A percentile compares a stretch with the other conserved stretches of the same genome.
Conservation (phyloP, 140 eudicot species). For the Senecio squalidus region DNA sequence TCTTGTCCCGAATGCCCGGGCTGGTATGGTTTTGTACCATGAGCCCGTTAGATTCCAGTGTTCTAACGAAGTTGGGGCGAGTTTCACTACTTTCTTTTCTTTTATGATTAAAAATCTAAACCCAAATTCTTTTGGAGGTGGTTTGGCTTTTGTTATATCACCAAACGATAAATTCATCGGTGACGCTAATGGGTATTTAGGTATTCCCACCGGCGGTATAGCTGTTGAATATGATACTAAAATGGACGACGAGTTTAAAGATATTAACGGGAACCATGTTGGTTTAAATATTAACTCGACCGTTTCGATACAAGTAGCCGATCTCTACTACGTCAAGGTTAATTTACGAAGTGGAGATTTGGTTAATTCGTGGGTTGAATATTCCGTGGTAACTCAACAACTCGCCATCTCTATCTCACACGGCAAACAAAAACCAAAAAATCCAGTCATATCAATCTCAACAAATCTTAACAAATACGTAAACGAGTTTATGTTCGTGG, state of each 20-base stretch:
- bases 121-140: conserved; percentile 57
- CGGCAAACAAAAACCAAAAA: conserved; percentile 32
- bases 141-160: conserved; percentile 47
- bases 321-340: conserved; percentile 23
- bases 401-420: conserved; percentile 27
- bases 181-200: conserved; percentile 38
- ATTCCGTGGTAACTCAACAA: conserved; percentile 27
- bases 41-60: conserved; percentile 44
- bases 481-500: conserved; percentile 45
- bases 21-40: conserved; percentile 38
- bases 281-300: conserved; percentile 43
- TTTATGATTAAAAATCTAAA: conserved; percentile 33
- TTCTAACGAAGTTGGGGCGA: conserved; percentile 27
- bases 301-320: conserved; percentile 30
- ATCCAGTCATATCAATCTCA: conserved; percentile 17
- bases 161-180: conserved; percentile 42
- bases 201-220: conserved; percentile 39
- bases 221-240: conserved; percentile 48
- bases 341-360: conserved; percentile 39
- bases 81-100: conserved; percentile 34
- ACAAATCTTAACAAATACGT: conserved; percentile 24
- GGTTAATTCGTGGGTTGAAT: conserved; percentile 38
- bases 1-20: conserved; percentile 57
- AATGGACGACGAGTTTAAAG: conserved; percentile 40
- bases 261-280: conserved; percentile 53